Conservation (phyloP, 2,329 filamentous ascomycete genomes). For the Penicillium sp. region DNA sequence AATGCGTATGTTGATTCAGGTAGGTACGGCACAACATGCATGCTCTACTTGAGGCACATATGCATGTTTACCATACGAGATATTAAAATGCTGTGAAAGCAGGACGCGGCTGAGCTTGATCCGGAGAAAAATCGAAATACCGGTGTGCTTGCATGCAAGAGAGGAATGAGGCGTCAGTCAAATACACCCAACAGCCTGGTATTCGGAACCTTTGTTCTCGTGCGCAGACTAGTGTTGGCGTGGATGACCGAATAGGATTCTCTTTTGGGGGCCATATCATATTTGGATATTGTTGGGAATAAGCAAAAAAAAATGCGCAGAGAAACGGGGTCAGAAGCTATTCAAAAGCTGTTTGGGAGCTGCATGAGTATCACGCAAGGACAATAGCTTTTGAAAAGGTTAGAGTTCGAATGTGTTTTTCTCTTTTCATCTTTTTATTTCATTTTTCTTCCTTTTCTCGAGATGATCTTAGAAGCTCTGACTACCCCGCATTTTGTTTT, state of each 20-base stretch:
- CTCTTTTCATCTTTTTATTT: not conserved
- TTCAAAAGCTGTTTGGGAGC: not conserved
- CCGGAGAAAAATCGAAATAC: not conserved
- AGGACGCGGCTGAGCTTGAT: not conserved
- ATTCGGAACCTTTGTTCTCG: not conserved
- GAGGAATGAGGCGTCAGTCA: not conserved
- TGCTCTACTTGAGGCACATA: not conserved
- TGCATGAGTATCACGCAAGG: not conserved
- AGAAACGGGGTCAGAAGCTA: not conserved
- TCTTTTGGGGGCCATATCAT: not conserved
- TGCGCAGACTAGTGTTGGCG: not conserved
- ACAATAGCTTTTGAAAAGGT: not conserved
- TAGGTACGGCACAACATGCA: not conserved
- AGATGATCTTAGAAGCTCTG: not conserved
- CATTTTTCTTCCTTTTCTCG: not conserved
- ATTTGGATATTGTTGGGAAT: not conserved
- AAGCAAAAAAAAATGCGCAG: not conserved
- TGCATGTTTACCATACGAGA: not conserved
- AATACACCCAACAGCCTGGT: not conserved
- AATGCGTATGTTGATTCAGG: not conserved
- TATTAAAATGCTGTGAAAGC: not conserved
- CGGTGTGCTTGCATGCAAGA: not conserved
- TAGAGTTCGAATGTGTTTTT: not conserved
- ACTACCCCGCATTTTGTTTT: slow-evolving; percentile 3
- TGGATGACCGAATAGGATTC: not conserved